Conservation (phyloP, 257 asterid genomes). For the Solanum piurae region DNA sequence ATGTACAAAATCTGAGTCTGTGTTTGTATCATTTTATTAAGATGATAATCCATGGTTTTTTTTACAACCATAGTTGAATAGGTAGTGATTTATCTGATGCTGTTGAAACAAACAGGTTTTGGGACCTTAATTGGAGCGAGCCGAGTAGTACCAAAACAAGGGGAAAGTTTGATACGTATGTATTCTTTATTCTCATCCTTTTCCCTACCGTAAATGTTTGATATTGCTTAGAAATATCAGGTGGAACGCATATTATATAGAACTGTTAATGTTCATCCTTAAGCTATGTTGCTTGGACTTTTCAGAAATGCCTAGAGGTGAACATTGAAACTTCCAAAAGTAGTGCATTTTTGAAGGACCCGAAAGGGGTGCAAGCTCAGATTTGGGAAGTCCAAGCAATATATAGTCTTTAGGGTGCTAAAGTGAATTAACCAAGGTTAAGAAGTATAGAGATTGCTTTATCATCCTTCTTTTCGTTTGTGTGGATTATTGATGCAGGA, state of each 20-base stretch:
- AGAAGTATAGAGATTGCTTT: not conserved
- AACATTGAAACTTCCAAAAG: not conserved
- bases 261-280: not conserved
- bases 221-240: not conserved
- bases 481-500: constrained; percentile 11
- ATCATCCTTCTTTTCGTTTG: not conserved
- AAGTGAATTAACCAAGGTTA: not conserved
- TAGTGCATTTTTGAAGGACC: not conserved
- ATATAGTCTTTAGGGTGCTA: not conserved
- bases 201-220: not conserved
- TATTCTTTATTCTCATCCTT: not conserved
- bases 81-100: not conserved
- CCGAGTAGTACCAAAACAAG: constrained; percentile 36
- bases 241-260: not conserved
- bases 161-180: constrained; percentile 38
- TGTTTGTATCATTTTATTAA: not conserved
- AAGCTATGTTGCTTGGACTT: not conserved
- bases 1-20: not conserved
- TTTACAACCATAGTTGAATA: not conserved
- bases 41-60: not conserved
- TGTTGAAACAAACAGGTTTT: constrained; percentile 25
- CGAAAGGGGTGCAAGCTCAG: not conserved
- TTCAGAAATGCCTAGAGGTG: not conserved
- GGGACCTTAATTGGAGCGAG: constrained; percentile 65
- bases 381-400: not conserved